phyloP scores from a whole-genome alignment of 495 filamentous ascomycete genomes.

The Aspergillus kassunensis region DNA sequence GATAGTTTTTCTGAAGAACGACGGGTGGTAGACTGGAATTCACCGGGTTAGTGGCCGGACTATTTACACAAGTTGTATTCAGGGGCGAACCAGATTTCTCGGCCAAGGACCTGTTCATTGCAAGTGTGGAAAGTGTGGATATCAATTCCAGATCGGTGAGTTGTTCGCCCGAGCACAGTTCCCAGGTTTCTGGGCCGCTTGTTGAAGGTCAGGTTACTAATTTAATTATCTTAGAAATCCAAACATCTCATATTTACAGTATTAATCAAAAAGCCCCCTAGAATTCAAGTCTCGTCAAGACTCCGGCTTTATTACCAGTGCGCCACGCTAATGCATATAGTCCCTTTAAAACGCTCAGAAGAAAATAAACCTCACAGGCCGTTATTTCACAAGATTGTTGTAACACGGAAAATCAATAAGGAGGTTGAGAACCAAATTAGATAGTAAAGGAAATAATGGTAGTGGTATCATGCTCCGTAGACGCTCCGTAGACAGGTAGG shows the following conservation, averaged over 20 bases:
- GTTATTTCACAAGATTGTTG: too few relatives aligned
- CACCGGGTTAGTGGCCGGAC: neutral
- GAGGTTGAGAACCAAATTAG: too few relatives aligned
- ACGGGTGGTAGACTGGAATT: neutral
- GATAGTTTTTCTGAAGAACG: neutral
- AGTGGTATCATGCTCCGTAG: too few relatives aligned
- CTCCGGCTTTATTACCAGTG: neutral
- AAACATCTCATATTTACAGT: neutral
- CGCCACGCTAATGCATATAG: conserved; percentile 10
- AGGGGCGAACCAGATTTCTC: neutral
- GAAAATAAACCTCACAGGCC: neutral
- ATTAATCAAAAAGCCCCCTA: neutral
- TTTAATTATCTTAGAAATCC: too few relatives aligned
- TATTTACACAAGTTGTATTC: neutral
- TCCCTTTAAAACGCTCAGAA: neutral
- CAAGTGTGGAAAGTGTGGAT: too few relatives aligned
- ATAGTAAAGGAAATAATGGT: too few relatives aligned
- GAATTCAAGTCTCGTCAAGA: neutral
- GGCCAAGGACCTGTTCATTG: neutral
- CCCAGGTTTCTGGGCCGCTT: too few relatives aligned
- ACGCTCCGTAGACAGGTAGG: too few relatives aligned
- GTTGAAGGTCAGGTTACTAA: too few relatives aligned
- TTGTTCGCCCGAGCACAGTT: too few relatives aligned
- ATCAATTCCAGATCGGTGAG: too few relatives aligned
- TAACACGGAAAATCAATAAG: too few relatives aligned